These are phyloP conservation scores for Bipolaris gigantea DNA, from an alignment of 2,329 filamentous ascomycete genomes.

Conservation along the genomic window DNA sequence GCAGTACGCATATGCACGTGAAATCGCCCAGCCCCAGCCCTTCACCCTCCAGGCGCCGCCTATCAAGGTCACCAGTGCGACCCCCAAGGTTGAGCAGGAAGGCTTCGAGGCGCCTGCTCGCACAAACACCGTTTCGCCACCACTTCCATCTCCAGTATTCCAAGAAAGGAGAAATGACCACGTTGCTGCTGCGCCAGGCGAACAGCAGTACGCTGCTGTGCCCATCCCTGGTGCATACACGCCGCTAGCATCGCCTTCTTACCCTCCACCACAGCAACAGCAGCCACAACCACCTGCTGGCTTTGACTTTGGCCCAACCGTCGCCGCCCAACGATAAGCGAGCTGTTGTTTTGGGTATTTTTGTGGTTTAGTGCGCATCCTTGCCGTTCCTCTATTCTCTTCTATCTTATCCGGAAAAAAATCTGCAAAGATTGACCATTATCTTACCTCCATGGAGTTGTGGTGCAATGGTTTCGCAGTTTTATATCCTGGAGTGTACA, in stretches of 20 bases:
- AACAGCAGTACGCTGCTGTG: conserved; percentile 81
- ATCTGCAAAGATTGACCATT: neutral
- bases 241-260: conserved; percentile 49
- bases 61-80: conserved; percentile 73
- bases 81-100: conserved; percentile 67
- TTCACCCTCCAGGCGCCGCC: conserved; percentile 90
- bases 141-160: conserved; percentile 38
- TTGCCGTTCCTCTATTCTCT: conserved; percentile 17
- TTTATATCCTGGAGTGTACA: neutral
- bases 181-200: conserved; percentile 71
- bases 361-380: conserved; percentile 14
- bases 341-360: neutral
- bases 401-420: conserved; percentile 18
- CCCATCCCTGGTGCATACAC: conserved; percentile 85
- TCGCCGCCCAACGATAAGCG: conserved; percentile 27
- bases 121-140: conserved; percentile 44
- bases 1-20: conserved; percentile 47
- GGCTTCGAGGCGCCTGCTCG: conserved; percentile 57
- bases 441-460: neutral
- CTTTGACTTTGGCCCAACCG: conserved; percentile 46
- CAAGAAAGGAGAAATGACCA: conserved; percentile 62
- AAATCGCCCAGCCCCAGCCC: conserved; percentile 55
- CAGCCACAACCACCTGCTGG: conserved; percentile 19
- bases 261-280: conserved; percentile 38
- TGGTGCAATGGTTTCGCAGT: neutral